Base-by-base conservation (phyloP, 169 alveolate species). In the Eimeria nieschulzi region DNA sequence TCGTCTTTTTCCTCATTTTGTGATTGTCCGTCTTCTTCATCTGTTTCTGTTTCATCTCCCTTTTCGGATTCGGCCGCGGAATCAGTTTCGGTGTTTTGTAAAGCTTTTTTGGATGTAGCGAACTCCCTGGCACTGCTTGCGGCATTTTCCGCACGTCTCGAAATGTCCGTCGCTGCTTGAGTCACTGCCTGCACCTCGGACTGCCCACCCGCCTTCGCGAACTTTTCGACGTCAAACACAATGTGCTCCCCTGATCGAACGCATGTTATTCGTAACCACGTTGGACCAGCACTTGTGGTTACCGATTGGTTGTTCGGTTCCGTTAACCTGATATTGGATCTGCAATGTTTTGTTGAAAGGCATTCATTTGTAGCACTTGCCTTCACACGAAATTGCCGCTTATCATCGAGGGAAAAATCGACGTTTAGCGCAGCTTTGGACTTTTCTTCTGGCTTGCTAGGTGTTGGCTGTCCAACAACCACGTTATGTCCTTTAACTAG, bases 291-390 rank as follows among this genome's bases (percentile, higher is more conserved):
- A 51, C 76, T 9, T 63, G 61, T 8, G 33, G 90, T 90, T 55
- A 90, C 93, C 93, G 17, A 79, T 90, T 2, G 93, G 93, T 51
- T 90, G 93, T 23, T 76, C 93, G 68, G 33, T 68, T 83, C 93
- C 93, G 66, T 90, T 90, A 26, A 90, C 93, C 93, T 90, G 76
- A 19, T 10, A 76, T 17, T n/a, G 19, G 23, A 10, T 46, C 17
- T 9, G 72, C 51, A 5, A 21, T 53, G 15, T 59, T 12, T 59
- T 59, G 23, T 59, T 59, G 15, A 19, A 19, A 12, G 61, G n/a
- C 7, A 56, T 25, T 12, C 12, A 33, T 23, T 33, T 21, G 56
- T 17, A 3, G 26, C 21, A 56, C 80, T 76, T 78, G 64, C 93
- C 83, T 90, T 55, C 21, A 90, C 84, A 15, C 70, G 90, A 71